These are phyloP conservation scores for Wallacemonas collosoma DNA, from an alignment of 208 protist genomes.

Conservation along the genomic window DNA sequence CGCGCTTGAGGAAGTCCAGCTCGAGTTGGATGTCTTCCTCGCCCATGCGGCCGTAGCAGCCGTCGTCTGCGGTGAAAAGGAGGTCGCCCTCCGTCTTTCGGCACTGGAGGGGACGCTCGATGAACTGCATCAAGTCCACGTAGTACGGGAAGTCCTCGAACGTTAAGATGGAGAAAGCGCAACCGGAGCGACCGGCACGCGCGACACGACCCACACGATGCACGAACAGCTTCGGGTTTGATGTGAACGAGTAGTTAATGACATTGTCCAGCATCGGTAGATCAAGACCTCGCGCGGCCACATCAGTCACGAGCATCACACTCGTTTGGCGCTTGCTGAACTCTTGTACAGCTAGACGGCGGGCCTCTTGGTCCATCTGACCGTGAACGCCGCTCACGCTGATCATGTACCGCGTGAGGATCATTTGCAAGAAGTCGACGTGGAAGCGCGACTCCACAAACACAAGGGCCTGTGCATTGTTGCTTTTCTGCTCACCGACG, in stretches of 20 bases:
- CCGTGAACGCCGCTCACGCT: constrained; percentile 92
- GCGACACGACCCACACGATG: constrained; percentile 98
- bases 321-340: constrained; percentile 90
- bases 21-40: constrained; percentile 89
- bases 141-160: constrained; percentile 97
- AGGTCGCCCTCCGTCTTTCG: constrained; percentile 53
- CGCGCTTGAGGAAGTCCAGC: constrained; percentile 76
- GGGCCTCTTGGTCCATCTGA: constrained; percentile 97
- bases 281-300: constrained; percentile 99
- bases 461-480: constrained; percentile 94
- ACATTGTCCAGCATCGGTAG: constrained; percentile 99
- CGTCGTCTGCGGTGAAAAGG: constrained; percentile 82
- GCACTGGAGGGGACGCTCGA: constrained; percentile 75
- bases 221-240: constrained; percentile 97
- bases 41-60: constrained; percentile 87
- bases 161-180: constrained; percentile 95
- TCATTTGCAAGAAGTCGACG: constrained; percentile 95
- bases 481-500: constrained; percentile 47
- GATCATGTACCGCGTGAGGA: constrained; percentile 90
- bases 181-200: constrained; percentile 96
- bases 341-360: constrained; percentile 94
- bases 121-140: constrained; percentile 88
- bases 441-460: constrained; percentile 98
- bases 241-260: constrained; percentile 99
- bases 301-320: constrained; percentile 99